Conservation (phyloP, 179 eudicot genomes). For the Beta lomatogona region DNA sequence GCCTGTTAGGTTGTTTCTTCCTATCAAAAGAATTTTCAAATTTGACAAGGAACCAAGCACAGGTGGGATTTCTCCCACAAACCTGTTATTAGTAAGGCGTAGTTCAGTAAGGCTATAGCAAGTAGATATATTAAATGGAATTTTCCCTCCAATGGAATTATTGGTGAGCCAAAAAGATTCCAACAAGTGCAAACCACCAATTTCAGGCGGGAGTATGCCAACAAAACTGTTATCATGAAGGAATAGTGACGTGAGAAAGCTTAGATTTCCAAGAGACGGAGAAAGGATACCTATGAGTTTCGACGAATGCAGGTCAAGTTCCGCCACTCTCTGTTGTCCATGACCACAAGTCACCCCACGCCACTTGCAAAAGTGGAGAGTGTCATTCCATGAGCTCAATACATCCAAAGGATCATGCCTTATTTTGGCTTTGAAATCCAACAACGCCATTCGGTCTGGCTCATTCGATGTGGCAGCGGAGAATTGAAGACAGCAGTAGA, state of each 20-base stretch:
- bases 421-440: no score
- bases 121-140: no score
- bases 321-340: constrained; percentile 5
- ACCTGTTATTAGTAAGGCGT: no score
- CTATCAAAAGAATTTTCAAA: neutral
- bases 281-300: constrained; percentile 6
- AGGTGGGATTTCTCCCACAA: no score
- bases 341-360: constrained; percentile 20
- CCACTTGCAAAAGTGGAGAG: neutral
- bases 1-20: neutral
- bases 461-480: no score
- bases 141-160: no score
- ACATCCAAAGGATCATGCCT: no score
- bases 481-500: no score
- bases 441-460: no score
- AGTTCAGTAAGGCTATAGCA: no score
- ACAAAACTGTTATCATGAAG: constrained; percentile 1
- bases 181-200: constrained; percentile 11
- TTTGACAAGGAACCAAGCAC: no score
- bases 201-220: constrained; percentile 6
- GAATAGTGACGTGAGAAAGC: neutral
- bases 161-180: neutral
- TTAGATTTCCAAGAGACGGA: constrained; percentile 20
- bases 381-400: no score
- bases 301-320: neutral